Percentiles rank a stretch among this genome's conserved stretches.
phyloP scores from a whole-genome alignment of 352 stramenopile species.

The Salisapilia sapeloensis region DNA sequence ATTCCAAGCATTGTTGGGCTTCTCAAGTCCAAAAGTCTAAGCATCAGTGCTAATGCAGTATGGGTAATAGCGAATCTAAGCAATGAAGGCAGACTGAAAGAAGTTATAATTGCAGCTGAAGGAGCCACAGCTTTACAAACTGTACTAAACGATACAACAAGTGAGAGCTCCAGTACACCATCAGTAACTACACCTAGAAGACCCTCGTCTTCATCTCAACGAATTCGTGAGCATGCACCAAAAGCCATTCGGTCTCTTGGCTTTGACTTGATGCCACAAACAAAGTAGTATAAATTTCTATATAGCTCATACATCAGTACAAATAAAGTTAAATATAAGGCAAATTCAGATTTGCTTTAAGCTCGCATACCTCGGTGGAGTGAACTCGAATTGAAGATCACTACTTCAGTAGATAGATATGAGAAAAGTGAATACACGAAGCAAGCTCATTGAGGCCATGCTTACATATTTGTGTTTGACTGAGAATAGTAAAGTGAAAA shows the following conservation, averaged over 20 bases:
- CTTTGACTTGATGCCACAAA: no score
- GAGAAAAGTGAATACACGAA: no score
- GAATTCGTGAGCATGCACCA: constrained; percentile 59
- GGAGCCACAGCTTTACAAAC: constrained; percentile 39
- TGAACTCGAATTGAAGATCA: no score
- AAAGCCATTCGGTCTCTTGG: constrained; percentile 58
- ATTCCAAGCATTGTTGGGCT: constrained; percentile 23
- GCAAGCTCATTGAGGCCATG: no score
- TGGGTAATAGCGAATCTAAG: constrained; percentile 70
- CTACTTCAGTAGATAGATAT: no score
- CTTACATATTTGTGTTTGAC: no score
- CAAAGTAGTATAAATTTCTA: no score
- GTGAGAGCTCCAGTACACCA: constrained; percentile 1
- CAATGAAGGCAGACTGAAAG: constrained; percentile 33
- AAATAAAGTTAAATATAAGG: no score
- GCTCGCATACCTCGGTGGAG: no score
- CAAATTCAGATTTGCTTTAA: no score
- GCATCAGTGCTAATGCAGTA: constrained; percentile 49
- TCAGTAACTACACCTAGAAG: constrained; percentile 1
- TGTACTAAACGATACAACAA: constrained; percentile 34
- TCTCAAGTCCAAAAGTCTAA: constrained; percentile 25
- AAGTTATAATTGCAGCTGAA: constrained; percentile 24
- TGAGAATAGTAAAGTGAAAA: no score
- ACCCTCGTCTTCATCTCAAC: constrained; percentile 39
- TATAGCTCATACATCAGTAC: no score